Conservation (phyloP, 106 monocot species). For the Dioscorea dumetorum region DNA sequence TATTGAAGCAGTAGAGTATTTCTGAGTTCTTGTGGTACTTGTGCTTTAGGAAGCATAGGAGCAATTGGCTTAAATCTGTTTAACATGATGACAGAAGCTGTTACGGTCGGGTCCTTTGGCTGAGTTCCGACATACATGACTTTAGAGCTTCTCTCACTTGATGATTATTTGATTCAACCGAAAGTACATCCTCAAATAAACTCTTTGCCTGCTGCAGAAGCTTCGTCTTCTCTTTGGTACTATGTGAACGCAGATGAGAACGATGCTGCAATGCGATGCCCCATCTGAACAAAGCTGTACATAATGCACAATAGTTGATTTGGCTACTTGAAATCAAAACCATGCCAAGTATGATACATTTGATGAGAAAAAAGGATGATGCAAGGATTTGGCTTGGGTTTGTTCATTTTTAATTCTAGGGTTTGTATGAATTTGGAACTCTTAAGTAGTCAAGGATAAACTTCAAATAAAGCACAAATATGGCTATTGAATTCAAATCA, state of each 20-base stretch:
- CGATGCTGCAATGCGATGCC: constrained; percentile 65
- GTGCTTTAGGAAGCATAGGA: too few species aligned
- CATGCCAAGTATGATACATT: background rate
- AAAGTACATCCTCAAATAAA: constrained; percentile 77
- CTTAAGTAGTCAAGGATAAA: background rate
- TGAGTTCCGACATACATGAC: constrained; percentile 74
- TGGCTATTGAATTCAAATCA: background rate
- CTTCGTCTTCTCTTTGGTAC: constrained; percentile 55
- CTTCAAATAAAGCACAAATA: background rate
- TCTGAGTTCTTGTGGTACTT: too few species aligned
- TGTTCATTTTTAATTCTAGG: too few species aligned
- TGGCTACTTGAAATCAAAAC: background rate
- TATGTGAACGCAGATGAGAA: constrained; percentile 41
- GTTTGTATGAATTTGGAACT: too few species aligned
- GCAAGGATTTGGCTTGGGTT: too few species aligned
- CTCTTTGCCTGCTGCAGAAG: constrained; percentile 84
- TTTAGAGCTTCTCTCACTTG: constrained; percentile 56
- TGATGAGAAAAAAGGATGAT: background rate
- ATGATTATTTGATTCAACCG: constrained; percentile 46
- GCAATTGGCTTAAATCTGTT: too few species aligned
- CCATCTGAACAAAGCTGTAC: constrained; percentile 91
- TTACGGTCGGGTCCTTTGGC: constrained; percentile 19
- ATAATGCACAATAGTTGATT: background rate
- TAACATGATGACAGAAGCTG: too few species aligned
- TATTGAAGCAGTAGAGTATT: too few species aligned